These are phyloP conservation scores for Paraphoma sp. DNA, from an alignment of 2,329 filamentous ascomycete genomes.

Conservation along the genomic window DNA sequence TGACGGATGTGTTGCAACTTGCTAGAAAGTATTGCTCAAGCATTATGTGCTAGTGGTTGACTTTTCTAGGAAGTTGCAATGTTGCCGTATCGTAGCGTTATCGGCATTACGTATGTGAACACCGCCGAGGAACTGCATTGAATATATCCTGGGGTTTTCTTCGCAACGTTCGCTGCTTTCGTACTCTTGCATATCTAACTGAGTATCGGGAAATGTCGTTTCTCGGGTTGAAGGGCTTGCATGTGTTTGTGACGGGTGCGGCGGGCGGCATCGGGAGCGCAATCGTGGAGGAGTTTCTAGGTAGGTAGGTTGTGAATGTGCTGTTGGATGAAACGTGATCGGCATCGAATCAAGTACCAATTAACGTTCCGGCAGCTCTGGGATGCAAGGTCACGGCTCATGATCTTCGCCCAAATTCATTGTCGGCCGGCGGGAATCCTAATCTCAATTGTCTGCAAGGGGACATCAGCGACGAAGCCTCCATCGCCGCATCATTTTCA, in stretches of 20 bases:
- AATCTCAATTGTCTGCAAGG: constrained; percentile 54
- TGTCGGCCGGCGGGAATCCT: constrained; percentile 33
- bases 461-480: constrained; percentile 57
- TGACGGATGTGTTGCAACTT: too few relatives aligned
- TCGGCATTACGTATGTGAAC: constrained; percentile 8
- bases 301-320: constrained; percentile 37
- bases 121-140: neutral
- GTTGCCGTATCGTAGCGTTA: constrained; percentile 12
- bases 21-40: neutral
- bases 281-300: constrained; percentile 60
- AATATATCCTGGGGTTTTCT: too few relatives aligned
- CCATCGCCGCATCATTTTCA: constrained; percentile 51
- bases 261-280: constrained; percentile 59
- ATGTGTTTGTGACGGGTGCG: constrained; percentile 63
- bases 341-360: neutral
- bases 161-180: neutral
- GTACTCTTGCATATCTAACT: neutral
- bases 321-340: neutral
- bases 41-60: neutral
- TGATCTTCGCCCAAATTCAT: constrained; percentile 52
- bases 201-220: constrained; percentile 47
- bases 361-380: constrained; percentile 46
- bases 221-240: constrained; percentile 55
- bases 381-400: constrained; percentile 63
- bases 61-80: constrained; percentile 4